Conservation (phyloP, 495 filamentous ascomycete species). For the Haplographium delicatum region DNA sequence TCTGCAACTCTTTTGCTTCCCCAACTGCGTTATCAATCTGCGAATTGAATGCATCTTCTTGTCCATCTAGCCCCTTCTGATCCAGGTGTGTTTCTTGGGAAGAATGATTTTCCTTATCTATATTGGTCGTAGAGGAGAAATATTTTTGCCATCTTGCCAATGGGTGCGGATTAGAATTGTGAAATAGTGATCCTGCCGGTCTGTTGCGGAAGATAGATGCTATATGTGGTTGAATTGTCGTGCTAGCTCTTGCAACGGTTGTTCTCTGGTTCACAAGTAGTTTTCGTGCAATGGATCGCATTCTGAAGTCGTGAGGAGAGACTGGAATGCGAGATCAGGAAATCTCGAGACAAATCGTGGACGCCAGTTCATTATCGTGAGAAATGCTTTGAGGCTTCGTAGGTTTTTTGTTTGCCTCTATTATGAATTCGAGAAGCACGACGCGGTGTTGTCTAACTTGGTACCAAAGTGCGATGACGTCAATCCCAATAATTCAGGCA, state of each 20-base stretch:
- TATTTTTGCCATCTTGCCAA: background rate
- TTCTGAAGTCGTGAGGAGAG: background rate
- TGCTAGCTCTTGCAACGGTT: background rate
- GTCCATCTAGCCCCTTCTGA: conserved; percentile 24
- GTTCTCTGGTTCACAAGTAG: too few species aligned
- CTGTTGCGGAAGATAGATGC: conserved; percentile 15
- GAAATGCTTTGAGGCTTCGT: too few species aligned
- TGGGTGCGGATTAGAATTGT: background rate
- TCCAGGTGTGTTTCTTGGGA: conserved; percentile 14
- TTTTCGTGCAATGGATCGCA: too few species aligned
- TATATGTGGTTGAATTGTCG: conserved; percentile 1
- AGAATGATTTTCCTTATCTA: conserved; percentile 1
- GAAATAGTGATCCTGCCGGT: background rate
- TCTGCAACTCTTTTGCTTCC: conserved; percentile 46
- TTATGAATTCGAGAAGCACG: too few species aligned
- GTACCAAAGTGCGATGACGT: too few species aligned
- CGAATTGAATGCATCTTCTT: conserved; percentile 18
- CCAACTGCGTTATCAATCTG: conserved; percentile 35
- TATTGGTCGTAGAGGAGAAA: background rate
- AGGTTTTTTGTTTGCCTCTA: too few species aligned
- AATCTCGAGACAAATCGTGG: too few species aligned
- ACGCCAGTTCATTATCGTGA: too few species aligned
- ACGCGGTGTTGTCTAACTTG: too few species aligned
- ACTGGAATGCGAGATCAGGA: background rate
- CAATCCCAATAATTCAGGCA: too few species aligned